Base-by-base conservation (phyloP, 371 early-diverging fungal genomes). In the Choanephora cucurbitarum region DNA sequence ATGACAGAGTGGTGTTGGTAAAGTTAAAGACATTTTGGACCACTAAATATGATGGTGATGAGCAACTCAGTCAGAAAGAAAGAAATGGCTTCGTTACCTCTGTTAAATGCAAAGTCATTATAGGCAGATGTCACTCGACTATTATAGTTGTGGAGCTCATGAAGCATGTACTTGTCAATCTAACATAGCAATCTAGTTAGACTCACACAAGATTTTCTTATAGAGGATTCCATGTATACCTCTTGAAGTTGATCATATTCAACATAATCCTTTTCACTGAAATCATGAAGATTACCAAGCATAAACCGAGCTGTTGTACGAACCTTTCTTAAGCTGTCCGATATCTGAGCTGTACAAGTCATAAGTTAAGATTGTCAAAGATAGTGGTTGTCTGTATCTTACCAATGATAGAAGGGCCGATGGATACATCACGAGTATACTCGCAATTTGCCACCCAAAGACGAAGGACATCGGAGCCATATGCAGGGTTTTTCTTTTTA, bases 371-470 rank as follows among this genome's bases (percentile, higher is more conserved):
- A 17, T 33, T 48, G 14, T 17, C 17, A 32, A n/a, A n/a, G n/a
- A n/a, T n/a, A n/a, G 31, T 11, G 7, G 6, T 7, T 9, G 10
- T 48, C 5, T 10, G 46, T 18, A 28, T 9, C 60, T 56, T 73
- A 79, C 79, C 69, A 55, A 93, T 73, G 17, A 92, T 74, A 5
- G 78, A 76, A 39, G 82, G 81, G 0, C 93, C 92, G 49, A 95
- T 83, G 22, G 80, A 72, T 21, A 93, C 84, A 59, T 95, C 94
- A 55, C 79, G 75, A 10, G 89, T 85, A 57, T 90, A 91, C 66
- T 95, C 92, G 44, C 92, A 85, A 7, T 87, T 89, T 4, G 93
- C 92, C 5, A 91, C 88, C 89, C 92, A 91, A 37, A 92, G 69
- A 32, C 95, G 84, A 48, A 95, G 72, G 11, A 89, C 81, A 67